Conservation (phyloP, 306 rosid species). For the Mimosa pudica region DNA sequence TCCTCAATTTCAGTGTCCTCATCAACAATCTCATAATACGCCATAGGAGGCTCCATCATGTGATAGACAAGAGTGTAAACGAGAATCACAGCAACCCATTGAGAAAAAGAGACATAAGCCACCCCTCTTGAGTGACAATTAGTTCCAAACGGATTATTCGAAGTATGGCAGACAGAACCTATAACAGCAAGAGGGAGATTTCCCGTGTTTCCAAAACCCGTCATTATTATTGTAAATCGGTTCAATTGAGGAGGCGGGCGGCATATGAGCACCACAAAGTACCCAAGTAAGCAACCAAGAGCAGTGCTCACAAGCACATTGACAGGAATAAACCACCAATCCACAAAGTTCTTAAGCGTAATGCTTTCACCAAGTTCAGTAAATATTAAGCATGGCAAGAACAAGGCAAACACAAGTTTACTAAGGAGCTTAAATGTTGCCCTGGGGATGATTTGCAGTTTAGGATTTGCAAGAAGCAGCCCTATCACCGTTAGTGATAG, state of each 20-base stretch:
- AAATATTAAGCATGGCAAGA: slow-evolving; percentile 89
- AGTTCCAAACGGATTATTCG: slow-evolving; percentile 71
- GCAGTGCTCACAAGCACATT: slow-evolving; percentile 74
- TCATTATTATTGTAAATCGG: slow-evolving; percentile 76
- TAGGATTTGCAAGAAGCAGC: slow-evolving; percentile 69
- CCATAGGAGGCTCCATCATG: slow-evolving; percentile 95
- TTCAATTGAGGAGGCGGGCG: slow-evolving; percentile 73
- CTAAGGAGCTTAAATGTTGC: slow-evolving; percentile 76
- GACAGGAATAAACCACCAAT: slow-evolving; percentile 91
- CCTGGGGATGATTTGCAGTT: slow-evolving; percentile 62
- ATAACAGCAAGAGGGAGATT: slow-evolving; percentile 81
- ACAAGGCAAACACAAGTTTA: slow-evolving; percentile 84
- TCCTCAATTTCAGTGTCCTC: slow-evolving; percentile 58
- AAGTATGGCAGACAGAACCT: slow-evolving; percentile 77
- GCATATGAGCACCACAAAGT: slow-evolving; percentile 67
- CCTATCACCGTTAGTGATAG: slow-evolving; percentile 70
- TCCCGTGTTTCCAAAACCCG: slow-evolving; percentile 91
- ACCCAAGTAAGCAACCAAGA: slow-evolving; percentile 70
- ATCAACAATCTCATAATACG: slow-evolving; percentile 71
- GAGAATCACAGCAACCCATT: slow-evolving; percentile 87
- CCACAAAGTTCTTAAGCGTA: slow-evolving; percentile 55
- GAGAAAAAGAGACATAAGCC: slow-evolving; percentile 82
- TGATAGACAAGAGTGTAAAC: slow-evolving; percentile 90
- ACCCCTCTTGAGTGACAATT: slow-evolving; percentile 78
- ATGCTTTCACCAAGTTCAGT: slow-evolving; percentile 75